Conservation (phyloP, 2,329 filamentous ascomycete genomes). For the Ceratocystis ficicola region DNA sequence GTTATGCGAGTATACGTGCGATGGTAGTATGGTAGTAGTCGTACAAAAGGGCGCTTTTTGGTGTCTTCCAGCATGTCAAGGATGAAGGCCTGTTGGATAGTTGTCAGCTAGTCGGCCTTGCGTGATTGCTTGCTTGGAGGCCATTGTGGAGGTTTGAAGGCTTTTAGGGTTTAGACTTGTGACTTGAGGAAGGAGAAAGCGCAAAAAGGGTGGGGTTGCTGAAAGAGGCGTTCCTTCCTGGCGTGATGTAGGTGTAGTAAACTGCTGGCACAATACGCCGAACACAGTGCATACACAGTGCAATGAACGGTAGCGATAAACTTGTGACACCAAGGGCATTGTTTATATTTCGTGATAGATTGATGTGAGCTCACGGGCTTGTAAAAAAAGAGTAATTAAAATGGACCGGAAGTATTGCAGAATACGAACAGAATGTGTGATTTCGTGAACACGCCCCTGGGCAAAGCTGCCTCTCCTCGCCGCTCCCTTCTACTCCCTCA, state of each 20-base stretch:
- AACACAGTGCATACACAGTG: too few relatives aligned
- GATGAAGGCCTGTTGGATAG: too few relatives aligned
- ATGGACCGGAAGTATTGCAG: neutral
- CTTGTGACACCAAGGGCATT: neutral
- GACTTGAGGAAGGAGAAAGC: neutral
- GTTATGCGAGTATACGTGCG: neutral
- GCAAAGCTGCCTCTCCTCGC: neutral
- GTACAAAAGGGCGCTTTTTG: too few relatives aligned
- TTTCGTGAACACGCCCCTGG: too few relatives aligned
- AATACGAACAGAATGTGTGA: neutral
- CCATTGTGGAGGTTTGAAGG: neutral
- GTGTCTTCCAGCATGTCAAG: too few relatives aligned
- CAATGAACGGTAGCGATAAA: too few relatives aligned
- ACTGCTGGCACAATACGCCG: neutral
- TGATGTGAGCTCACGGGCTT: neutral
- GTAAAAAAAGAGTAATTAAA: neutral
- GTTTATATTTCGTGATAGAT: neutral
- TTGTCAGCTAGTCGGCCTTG: too few relatives aligned
- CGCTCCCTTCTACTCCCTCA: neutral
- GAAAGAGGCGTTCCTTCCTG: conserved; percentile 1
- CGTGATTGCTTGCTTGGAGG: too few relatives aligned
- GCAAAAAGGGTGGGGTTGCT: neutral
- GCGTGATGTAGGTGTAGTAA: neutral
- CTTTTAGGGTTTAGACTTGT: neutral
- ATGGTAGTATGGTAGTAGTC: neutral